Evolutionary conservation across 441 rosid genomes (phyloP).

Genomic region (Manihot esculenta): DNA sequence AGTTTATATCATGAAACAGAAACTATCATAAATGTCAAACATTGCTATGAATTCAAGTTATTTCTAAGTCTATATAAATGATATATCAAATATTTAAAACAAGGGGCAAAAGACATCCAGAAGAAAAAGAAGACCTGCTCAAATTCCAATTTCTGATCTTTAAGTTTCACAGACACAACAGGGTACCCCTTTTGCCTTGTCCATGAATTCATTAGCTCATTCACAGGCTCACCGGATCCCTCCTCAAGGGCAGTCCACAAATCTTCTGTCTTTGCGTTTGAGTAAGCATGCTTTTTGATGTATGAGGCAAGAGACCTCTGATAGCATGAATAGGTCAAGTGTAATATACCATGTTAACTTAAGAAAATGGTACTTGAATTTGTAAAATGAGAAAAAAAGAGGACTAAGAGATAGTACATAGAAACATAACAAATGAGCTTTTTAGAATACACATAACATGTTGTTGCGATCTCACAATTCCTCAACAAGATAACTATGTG

Average conservation of each 20-base stretch:
- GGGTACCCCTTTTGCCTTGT: conserved; percentile 51
- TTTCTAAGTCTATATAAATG: neutral
- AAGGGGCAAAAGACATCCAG: neutral
- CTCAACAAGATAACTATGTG: neutral
- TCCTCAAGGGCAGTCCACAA: conserved; percentile 86
- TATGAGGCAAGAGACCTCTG: conserved; percentile 91
- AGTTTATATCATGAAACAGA: conserved; percentile 14
- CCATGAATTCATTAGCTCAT: conserved; percentile 88
- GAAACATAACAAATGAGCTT: conserved; percentile 15
- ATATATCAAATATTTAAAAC: neutral
- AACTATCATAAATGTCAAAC: neutral
- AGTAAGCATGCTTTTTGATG: conserved; percentile 71
- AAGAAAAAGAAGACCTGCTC: conserved; percentile 61
- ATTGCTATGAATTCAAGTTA: neutral
- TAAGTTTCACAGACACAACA: conserved; percentile 54
- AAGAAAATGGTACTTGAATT: neutral
- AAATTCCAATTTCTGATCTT: conserved; percentile 71
- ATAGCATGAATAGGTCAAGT: conserved; percentile 19
- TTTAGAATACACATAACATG: no score
- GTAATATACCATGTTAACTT: conserved; percentile 10
- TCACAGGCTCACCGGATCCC: conserved; percentile 86
- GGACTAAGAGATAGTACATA: neutral
- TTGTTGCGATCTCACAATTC: no score
- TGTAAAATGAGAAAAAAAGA: conserved; percentile 11
- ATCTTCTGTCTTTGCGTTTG: conserved; percentile 91